Conservation (phyloP, 225 moss, liverwort and hornwort genomes). For the Physcomitrium patens region DNA sequence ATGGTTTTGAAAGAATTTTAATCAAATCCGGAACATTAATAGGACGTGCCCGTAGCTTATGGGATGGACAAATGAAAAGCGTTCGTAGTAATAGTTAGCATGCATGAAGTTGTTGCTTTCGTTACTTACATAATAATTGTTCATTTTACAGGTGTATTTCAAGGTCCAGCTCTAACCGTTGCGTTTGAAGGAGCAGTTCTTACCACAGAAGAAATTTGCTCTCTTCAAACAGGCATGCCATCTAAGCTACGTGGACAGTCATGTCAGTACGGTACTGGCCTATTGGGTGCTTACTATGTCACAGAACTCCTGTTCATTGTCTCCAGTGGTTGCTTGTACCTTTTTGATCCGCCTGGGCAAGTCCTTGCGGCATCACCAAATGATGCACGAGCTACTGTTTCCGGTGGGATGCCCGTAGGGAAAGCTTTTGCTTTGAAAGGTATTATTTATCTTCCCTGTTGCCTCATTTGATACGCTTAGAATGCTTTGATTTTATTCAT, state of each 20-base stretch:
- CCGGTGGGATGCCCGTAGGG: constrained; percentile 78
- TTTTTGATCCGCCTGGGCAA: constrained; percentile 89
- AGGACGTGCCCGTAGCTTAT: constrained; percentile 4
- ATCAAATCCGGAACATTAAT: constrained; percentile 1
- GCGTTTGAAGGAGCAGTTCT: constrained; percentile 83
- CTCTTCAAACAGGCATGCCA: constrained; percentile 68
- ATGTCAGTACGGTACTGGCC: constrained; percentile 80
- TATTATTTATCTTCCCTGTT: constrained; percentile 28
- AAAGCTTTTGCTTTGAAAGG: constrained; percentile 84
- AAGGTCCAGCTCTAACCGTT: constrained; percentile 82
- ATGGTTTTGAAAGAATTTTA: background rate
- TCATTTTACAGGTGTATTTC: constrained; percentile 71
- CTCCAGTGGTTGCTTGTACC: constrained; percentile 80
- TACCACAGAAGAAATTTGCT: constrained; percentile 77
- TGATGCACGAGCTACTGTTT: constrained; percentile 65
- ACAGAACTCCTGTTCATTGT: constrained; percentile 81
- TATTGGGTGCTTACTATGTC: constrained; percentile 76
- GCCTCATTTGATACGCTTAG: constrained; percentile 10
- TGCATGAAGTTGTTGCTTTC: background rate
- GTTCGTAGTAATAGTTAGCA: constrained; percentile 13
- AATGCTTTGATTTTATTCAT: background rate
- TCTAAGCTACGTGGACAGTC: constrained; percentile 74
- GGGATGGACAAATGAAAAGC: constrained; percentile 8
- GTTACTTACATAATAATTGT: constrained; percentile 19
- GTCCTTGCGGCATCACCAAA: constrained; percentile 68